Percentiles rank a stretch among this genome's conserved stretches.
Evolutionary conservation across 371 early-diverging fungal genomes (phyloP).

Genomic region (Actinomortierella ambigua): DNA sequence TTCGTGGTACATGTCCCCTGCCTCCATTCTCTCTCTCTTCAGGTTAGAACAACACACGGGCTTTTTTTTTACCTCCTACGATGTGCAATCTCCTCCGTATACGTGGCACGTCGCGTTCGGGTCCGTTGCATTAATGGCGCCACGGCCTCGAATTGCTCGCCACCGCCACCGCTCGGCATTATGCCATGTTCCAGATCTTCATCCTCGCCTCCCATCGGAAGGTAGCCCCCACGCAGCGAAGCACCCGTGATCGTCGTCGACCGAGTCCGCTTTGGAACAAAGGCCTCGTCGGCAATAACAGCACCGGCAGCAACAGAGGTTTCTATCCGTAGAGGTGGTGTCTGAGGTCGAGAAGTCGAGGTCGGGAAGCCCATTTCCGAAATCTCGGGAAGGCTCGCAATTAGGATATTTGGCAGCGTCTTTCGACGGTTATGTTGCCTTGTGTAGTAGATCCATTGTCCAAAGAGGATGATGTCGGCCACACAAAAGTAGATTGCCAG

Average conservation of each 20-base stretch:
- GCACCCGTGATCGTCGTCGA: no score
- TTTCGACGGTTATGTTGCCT: constrained; percentile 14
- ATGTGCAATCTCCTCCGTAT: constrained; percentile 36
- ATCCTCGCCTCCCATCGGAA: not conserved
- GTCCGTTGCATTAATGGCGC: constrained; percentile 17
- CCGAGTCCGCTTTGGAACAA: no score
- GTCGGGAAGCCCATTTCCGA: constrained; percentile 5
- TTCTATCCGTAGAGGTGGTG: no score
- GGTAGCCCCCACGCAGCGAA: no score
- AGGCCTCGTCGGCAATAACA: no score
- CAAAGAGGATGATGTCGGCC: constrained; percentile 51
- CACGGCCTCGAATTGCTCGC: constrained; percentile 8
- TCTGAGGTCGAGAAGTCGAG: no score
- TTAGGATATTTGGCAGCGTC: constrained; percentile 10
- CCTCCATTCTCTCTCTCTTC: not conserved
- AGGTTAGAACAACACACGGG: not conserved
- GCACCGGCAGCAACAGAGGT: no score
- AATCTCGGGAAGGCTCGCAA: constrained; percentile 18
- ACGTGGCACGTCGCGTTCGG: constrained; percentile 22
- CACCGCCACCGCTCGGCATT: not conserved
- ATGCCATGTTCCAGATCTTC: not conserved
- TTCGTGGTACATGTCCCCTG: no score
- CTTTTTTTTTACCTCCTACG: constrained; percentile 23
- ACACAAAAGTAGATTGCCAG: constrained; percentile 60
- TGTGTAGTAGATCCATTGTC: constrained; percentile 57